Conservation (phyloP, 768 basidiomycete genomes). For the Candolleomyces aberdarensis region DNA sequence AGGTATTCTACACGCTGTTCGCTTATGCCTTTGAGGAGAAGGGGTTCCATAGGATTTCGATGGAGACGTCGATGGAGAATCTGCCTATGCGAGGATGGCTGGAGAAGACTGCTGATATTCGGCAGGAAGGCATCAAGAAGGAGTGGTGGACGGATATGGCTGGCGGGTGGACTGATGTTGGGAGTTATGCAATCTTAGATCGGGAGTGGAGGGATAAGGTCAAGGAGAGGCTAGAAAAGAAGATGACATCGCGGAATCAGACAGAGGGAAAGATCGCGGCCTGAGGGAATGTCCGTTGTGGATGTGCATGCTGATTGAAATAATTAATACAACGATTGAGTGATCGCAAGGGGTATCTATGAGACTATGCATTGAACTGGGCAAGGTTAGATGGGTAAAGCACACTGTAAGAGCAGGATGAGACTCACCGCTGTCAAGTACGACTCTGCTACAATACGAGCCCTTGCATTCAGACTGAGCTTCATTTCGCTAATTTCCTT, state of each 20-base stretch:
- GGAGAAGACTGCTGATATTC: constrained; percentile 36
- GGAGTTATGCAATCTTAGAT: constrained; percentile 40
- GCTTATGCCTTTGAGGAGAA: constrained; percentile 39
- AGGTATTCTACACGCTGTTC: constrained; percentile 39
- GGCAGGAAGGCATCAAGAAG: constrained; percentile 34
- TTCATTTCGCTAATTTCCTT: constrained; percentile 99
- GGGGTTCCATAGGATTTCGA: constrained; percentile 38
- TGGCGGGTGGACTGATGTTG: constrained; percentile 36
- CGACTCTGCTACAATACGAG: constrained; percentile 95
- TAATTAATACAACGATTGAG: constrained; percentile 7
- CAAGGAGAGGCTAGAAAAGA: constrained; percentile 29
- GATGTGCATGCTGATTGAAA: constrained; percentile 5
- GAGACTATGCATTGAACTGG: constrained; percentile 38
- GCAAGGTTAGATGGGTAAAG: constrained; percentile 5
- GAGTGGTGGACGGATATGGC: constrained; percentile 38
- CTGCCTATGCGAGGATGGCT: constrained; percentile 44
- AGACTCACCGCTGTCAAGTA: constrained; percentile 83
- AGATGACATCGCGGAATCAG: constrained; percentile 14
- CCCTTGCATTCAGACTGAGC: constrained; percentile 90
- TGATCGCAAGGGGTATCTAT: constrained; percentile 10
- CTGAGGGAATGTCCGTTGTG: neutral
- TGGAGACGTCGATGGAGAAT: constrained; percentile 41
- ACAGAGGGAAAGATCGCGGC: neutral
- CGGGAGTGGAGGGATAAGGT: constrained; percentile 37
- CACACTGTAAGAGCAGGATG: neutral